Percentiles rank a stretch among this genome's conserved stretches.
These are phyloP conservation scores for Calonectria hongkongensis DNA, from an alignment of 2,329 filamentous ascomycete species.

Conservation along the genomic window DNA sequence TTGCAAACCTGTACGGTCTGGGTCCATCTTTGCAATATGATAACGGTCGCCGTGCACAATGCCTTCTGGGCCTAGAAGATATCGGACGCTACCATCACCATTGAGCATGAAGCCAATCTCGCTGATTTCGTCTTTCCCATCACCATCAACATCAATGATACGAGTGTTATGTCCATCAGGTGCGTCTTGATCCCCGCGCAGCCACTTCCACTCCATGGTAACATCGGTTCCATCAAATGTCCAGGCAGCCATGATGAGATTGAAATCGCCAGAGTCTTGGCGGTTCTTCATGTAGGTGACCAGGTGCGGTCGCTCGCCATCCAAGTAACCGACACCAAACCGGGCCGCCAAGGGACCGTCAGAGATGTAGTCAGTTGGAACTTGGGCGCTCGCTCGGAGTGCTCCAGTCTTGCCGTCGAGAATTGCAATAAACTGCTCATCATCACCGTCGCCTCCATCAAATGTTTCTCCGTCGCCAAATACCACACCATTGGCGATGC, in stretches of 20 bases:
- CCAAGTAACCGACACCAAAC: conserved; percentile 43
- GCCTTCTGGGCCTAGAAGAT: conserved; percentile 43
- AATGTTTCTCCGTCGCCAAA: conserved; percentile 48
- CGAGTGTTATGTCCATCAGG: conserved; percentile 52
- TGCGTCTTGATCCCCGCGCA: conserved; percentile 35
- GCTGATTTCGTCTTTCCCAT: conserved; percentile 46
- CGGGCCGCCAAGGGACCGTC: conserved; percentile 44
- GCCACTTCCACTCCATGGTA: conserved; percentile 49
- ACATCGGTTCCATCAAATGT: conserved; percentile 44
- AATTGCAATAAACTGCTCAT: conserved; percentile 49
- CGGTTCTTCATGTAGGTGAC: conserved; percentile 50
- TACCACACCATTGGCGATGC: conserved; percentile 49
- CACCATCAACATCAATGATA: conserved; percentile 48
- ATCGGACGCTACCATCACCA: conserved; percentile 47
- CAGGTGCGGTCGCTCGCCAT: conserved; percentile 43
- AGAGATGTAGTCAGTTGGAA: conserved; percentile 37
- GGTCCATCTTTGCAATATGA: conserved; percentile 52
- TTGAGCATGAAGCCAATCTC: conserved; percentile 52
- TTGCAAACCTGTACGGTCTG: conserved; percentile 44
- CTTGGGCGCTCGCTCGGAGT: conserved; percentile 35
- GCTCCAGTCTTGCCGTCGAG: conserved; percentile 47
- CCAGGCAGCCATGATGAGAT: conserved; percentile 42
- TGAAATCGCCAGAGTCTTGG: conserved; percentile 35
- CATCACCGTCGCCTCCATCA: conserved; percentile 24
- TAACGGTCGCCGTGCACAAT: conserved; percentile 49